phyloP scores from a whole-genome alignment of 225 moss, liverwort and hornwort genomes.

The Antitrichia curtipendula region DNA sequence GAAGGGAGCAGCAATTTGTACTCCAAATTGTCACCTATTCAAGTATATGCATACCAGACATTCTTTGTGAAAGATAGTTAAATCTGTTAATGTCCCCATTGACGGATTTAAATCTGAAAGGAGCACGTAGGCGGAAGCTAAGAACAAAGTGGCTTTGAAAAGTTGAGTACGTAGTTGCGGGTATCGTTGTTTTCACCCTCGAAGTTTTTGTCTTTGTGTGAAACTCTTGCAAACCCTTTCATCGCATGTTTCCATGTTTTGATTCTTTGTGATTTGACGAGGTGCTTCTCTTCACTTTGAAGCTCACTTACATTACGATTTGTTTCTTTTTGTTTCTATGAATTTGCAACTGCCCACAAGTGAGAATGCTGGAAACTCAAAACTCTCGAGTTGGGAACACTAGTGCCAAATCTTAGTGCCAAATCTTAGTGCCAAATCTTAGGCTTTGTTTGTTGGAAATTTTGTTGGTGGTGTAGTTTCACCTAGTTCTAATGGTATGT shows the following conservation, averaged over 20 bases:
- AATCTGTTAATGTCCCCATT: background rate
- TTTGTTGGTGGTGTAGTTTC: background rate
- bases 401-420: too few species aligned
- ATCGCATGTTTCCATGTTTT: too few species aligned
- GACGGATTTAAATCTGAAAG: background rate
- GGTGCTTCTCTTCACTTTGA: background rate
- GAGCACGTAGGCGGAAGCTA: accelerated
- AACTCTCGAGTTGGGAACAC: background rate
- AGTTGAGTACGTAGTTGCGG: background rate
- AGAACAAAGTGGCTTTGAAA: background rate
- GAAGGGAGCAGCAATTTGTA: background rate
- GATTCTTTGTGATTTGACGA: too few species aligned
- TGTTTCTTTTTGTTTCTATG: background rate
- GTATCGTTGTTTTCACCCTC: too few species aligned
- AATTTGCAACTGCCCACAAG: accelerated
- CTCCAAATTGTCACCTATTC: background rate
- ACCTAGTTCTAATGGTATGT: accelerated
- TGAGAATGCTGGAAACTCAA: background rate
- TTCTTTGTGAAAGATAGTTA: background rate
- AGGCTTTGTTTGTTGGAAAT: background rate
- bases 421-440: too few species aligned
- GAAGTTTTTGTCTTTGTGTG: too few species aligned
- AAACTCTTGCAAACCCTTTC: too few species aligned
- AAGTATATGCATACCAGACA: background rate
- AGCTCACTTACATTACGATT: background rate